Percentiles rank a stretch among this genome's conserved stretches.
Evolutionary conservation across 331 rosid genomes (phyloP).

Genomic region (Malus hybrid): DNA sequence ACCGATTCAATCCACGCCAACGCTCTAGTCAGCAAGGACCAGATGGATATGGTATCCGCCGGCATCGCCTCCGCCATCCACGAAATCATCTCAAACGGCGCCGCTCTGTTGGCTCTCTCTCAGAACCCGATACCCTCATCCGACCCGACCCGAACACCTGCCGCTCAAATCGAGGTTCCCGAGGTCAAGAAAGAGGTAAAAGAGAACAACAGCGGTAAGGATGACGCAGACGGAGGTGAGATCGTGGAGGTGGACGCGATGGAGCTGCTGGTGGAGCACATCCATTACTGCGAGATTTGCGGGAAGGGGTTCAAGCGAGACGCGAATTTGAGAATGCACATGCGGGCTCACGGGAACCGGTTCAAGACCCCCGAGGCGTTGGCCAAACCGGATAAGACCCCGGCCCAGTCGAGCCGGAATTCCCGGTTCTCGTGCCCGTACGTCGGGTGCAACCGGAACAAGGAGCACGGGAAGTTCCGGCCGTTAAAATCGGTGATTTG

Average conservation of each 20-base stretch:
- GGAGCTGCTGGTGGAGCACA: constrained; percentile 50
- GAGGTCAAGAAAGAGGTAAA: constrained; percentile 10
- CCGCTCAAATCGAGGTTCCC: constrained; percentile 10
- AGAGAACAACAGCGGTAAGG: neutral
- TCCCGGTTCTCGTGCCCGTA: constrained; percentile 59
- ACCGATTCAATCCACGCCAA: constrained; percentile 38
- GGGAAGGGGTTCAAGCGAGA: constrained; percentile 80
- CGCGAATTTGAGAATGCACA: constrained; percentile 74
- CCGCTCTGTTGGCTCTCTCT: constrained; percentile 41
- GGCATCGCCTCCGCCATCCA: constrained; percentile 54
- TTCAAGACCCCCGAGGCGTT: constrained; percentile 59
- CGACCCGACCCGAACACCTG: neutral
- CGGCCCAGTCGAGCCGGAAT: neutral
- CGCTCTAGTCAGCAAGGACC: constrained; percentile 24
- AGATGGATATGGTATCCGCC: constrained; percentile 43
- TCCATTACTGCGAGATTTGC: constrained; percentile 70
- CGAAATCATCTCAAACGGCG: constrained; percentile 42
- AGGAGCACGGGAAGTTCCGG: constrained; percentile 43
- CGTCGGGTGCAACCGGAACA: constrained; percentile 52
- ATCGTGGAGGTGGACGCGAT: constrained; percentile 58
- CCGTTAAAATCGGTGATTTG: constrained; percentile 54
- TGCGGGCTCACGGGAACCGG: constrained; percentile 71
- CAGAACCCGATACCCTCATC: neutral
- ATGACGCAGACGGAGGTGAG: constrained; percentile 34
- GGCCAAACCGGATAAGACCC: constrained; percentile 28